phyloP scores from a whole-genome alignment of 495 filamentous ascomycete genomes.

The Bathelium albidoporum region DNA sequence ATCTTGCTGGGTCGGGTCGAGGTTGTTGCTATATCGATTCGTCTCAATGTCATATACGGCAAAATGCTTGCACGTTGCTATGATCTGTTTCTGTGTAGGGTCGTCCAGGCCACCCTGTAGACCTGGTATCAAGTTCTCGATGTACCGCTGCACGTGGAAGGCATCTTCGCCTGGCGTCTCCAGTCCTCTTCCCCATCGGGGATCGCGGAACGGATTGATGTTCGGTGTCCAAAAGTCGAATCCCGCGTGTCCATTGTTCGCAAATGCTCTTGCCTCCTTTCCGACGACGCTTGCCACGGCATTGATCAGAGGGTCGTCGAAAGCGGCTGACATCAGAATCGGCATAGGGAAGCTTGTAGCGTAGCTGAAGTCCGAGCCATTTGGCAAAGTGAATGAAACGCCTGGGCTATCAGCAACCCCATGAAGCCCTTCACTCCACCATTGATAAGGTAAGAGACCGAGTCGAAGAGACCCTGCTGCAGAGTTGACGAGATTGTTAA shows the following conservation, averaged over 20 bases:
- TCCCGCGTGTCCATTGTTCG: conserved; percentile 16
- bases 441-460: conserved; percentile 45
- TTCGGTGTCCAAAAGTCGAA: conserved; percentile 27
- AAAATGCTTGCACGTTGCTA: conserved; percentile 56
- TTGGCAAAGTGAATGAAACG: conserved; percentile 16
- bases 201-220: conserved; percentile 31
- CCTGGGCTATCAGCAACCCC: conserved; percentile 27
- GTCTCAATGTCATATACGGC: conserved; percentile 53
- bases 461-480: conserved; percentile 42
- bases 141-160: conserved; percentile 45
- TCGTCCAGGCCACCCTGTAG: conserved; percentile 44
- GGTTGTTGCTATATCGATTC: conserved; percentile 27
- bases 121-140: conserved; percentile 49
- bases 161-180: conserved; percentile 57
- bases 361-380: conserved; percentile 31
- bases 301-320: conserved; percentile 40
- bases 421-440: conserved; percentile 42
- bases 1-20: conserved; percentile 33
- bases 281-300: conserved; percentile 29
- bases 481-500: conserved; percentile 8
- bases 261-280: conserved; percentile 23
- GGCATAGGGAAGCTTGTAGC: conserved; percentile 42
- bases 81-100: conserved; percentile 40
- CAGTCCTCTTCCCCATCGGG: conserved; percentile 43
- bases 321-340: conserved; percentile 36